Evolutionary conservation across 2,329 filamentous ascomycete species (phyloP), one percentile per base, ranked within the genome.

Genomic region (Calonectria naviculata): DNA sequence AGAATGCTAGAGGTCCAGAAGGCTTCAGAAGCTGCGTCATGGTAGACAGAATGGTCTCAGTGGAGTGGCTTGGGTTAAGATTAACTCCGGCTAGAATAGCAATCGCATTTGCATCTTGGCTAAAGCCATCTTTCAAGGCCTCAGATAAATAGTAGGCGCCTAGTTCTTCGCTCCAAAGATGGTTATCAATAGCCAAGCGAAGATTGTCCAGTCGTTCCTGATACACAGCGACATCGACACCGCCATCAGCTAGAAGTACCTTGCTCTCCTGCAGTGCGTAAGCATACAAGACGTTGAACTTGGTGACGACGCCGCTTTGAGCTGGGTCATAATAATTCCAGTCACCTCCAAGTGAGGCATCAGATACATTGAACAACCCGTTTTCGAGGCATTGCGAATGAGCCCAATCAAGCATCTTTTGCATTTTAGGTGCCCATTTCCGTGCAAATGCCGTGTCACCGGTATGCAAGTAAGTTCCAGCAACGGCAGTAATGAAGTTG

Each of bases 251-350:
- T 3, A 42, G 24, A 82, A 75, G 1, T 79, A 54, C 1, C n/a
- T 64, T 44, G 4, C 44, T 26, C 17, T 81, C 68, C 63, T 81
- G 78, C 12, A 82, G 72, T 0, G 81, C 63, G 67, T 80, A 81
- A 6, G 80, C 80, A 44, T 82, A 82, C 3, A 81, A 54, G 6
- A 73, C 73, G 62, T 82, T 82, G 75, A 82, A 82, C 70, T 82
- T 81, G 28, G 78, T 74, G 2, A 79, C 76, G 4, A 77, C 74
- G 13, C 80, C 80, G 12, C 71, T 62, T 42, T 82, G 81, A 5
- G 72, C 10, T 1, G 79, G 76, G 31, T 83, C 80, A 68, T 82
- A 83, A 67, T 81, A 81, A 65, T 82, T 80, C 81, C 81, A 83
- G 44, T 83, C 81, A 1, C 80, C 79, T 1, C 76, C 79, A n/a